phyloP scores from a whole-genome alignment of 2,329 filamentous ascomycete species.

The Clonostachys rosea region DNA sequence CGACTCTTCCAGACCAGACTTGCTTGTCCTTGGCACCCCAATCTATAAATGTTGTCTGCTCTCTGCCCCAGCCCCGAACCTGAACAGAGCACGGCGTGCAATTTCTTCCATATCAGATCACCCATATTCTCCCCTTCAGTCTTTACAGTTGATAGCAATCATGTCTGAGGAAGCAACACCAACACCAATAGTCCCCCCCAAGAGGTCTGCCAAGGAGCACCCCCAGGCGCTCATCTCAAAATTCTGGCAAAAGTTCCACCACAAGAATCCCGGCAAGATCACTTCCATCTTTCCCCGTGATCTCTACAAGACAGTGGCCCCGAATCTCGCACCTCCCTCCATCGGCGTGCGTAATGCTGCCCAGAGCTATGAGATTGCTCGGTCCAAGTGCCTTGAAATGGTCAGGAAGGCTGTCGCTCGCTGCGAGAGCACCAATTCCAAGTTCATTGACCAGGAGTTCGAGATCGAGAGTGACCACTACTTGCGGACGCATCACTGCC shows the following conservation, averaged over 20 bases:
- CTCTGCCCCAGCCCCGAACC: too few relatives aligned
- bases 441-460: slow-evolving; percentile 38
- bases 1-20: too few relatives aligned
- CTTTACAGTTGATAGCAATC: too few relatives aligned
- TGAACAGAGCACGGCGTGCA: too few relatives aligned
- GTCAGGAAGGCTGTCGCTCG: slow-evolving; percentile 32
- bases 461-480: slow-evolving; percentile 31
- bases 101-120: too few relatives aligned
- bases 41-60: too few relatives aligned
- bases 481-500: slow-evolving; percentile 27
- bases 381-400: slow-evolving; percentile 29
- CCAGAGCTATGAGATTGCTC: slow-evolving; percentile 34
- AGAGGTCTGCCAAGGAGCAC: not conserved
- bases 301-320: slow-evolving; percentile 23
- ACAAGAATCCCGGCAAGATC: slow-evolving; percentile 32
- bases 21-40: too few relatives aligned
- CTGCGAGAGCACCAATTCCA: slow-evolving; percentile 37
- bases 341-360: slow-evolving; percentile 23
- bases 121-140: too few relatives aligned
- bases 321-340: slow-evolving; percentile 5
- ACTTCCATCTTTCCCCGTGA: slow-evolving; percentile 37
- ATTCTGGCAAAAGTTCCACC: slow-evolving; percentile 36
- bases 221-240: slow-evolving; percentile 32
- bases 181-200: too few relatives aligned
- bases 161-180: too few relatives aligned